A percentile compares a stretch with the other conserved stretches of the same genome.
Conservation (phyloP, 2,329 filamentous ascomycete species). For the Aspergillus chevalieri region DNA sequence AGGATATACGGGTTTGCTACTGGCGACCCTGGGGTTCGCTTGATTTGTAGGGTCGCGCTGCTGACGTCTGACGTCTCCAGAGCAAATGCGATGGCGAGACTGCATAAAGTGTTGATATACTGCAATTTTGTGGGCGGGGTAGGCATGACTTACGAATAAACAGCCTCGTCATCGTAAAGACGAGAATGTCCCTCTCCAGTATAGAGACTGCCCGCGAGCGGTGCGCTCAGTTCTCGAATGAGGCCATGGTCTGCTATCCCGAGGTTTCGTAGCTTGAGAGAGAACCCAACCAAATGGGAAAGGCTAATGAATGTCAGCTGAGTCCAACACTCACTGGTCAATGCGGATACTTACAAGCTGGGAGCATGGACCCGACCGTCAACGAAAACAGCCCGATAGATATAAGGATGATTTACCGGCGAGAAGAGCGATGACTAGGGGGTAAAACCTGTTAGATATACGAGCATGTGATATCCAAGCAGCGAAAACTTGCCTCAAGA, state of each 20-base stretch:
- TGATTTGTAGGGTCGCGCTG: conserved; percentile 45
- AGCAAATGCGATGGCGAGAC: conserved; percentile 64
- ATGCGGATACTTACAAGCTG: conserved; percentile 60
- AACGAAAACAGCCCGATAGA: conserved; percentile 92
- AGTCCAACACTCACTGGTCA: background rate
- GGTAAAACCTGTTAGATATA: conserved; percentile 14
- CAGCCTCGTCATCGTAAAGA: conserved; percentile 79
- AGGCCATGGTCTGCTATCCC: conserved; percentile 90
- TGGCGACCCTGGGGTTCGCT: conserved; percentile 40
- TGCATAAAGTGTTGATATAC: conserved; percentile 16
- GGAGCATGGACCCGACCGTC: conserved; percentile 87
- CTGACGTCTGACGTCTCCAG: conserved; percentile 61
- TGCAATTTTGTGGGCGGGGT: background rate
- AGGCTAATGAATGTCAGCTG: conserved; percentile 45
- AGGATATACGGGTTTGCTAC: conserved; percentile 77
- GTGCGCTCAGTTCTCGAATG: conserved; percentile 79
- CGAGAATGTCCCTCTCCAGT: conserved; percentile 88
- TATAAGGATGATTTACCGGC: conserved; percentile 80
- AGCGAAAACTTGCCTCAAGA: conserved; percentile 58
- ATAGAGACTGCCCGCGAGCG: conserved; percentile 85
- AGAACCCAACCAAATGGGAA: conserved; percentile 85
- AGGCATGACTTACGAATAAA: conserved; percentile 63
- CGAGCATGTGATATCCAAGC: background rate
- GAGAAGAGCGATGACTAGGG: conserved; percentile 73
- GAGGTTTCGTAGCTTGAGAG: conserved; percentile 86